Evolutionary conservation across 495 filamentous ascomycete genomes (phyloP), one percentile per base, ranked within the genome.

Genomic region (Sordaria brevicollis): DNA sequence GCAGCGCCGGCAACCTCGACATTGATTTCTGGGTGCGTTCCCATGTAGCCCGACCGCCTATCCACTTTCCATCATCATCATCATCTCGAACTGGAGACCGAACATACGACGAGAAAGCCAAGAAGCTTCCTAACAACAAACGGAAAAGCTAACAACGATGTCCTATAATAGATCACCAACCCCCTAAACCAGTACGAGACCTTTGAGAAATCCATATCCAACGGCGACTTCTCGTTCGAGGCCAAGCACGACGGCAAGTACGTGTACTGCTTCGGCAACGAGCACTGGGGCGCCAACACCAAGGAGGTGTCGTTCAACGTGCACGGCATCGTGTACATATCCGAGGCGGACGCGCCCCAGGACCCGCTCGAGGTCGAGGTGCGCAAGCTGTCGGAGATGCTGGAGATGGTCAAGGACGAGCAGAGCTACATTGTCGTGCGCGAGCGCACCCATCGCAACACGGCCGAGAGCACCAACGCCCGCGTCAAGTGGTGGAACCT

Each of bases 301-400:
- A 99, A 99, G 83, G 96, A 98, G 77, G 94, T 99, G 38, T 95
- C 92, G 54, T 99, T 99, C 86, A 98, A 99, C 79, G 95, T 99
- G 29, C 95, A 99, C 80, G 95, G 95, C 69, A 94, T 98, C 72
- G 96, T 99, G 72, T 98, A 98, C 81, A 93, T 99, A 43, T 90
- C 93, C 3, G 95, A 98, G 79, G 83, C 87, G 68, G 95, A 97
- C 74, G 84, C 89, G 72, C 85, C 89, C 37, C 87, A 90, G 72
- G 95, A 99, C 81, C 95, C 95, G 39, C 84, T 99, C 73, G 95
- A 99, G 78, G 83, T 84, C 54, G 96, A 98, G 87, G 94, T 98
- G 65, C 91, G 92, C 79, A 84, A 86, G 78, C 86, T 99, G 66
- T 91, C 91, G 67, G 93, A 98, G 74, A 83, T 96, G 65, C 84